phyloP scores from a whole-genome alignment of 2,329 filamentous ascomycete genomes.

The Monosporascus ibericus region DNA sequence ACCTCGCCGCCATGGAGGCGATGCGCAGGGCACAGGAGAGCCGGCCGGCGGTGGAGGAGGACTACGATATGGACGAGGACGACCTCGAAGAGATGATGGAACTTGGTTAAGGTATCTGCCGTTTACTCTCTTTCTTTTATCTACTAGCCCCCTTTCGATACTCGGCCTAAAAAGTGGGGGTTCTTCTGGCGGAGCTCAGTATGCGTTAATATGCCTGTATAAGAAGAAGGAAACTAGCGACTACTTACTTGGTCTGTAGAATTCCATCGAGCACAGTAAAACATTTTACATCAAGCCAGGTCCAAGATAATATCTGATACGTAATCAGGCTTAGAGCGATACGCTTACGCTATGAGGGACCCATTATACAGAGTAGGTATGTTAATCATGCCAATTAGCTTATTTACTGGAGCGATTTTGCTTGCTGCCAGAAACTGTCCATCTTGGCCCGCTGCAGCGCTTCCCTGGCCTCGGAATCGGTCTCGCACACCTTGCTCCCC shows the following conservation, averaged over 20 bases:
- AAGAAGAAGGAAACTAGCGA: too few species aligned
- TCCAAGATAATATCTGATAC: too few species aligned
- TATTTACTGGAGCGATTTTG: conserved; percentile 50
- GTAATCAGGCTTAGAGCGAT: too few species aligned
- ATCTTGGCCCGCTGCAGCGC: conserved; percentile 74
- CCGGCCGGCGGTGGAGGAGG: conserved; percentile 25
- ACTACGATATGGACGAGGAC: conserved; percentile 46
- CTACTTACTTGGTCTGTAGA: too few species aligned
- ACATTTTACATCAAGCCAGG: too few species aligned
- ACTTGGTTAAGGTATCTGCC: conserved; percentile 8
- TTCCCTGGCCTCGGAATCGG: conserved; percentile 82
- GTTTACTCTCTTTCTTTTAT: background rate
- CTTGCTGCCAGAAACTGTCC: conserved; percentile 91
- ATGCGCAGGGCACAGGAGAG: conserved; percentile 20
- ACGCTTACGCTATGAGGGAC: too few species aligned
- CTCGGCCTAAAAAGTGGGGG: too few species aligned
- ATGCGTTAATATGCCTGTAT: too few species aligned
- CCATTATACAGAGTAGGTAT: too few species aligned
- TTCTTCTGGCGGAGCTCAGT: too few species aligned
- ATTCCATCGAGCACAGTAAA: too few species aligned
- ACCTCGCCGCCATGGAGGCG: conserved; percentile 27
- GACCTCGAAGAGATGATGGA: conserved; percentile 53
- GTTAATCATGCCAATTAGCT: too few species aligned
- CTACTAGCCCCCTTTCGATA: background rate
- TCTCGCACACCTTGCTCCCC: conserved; percentile 86